phyloP scores from a whole-genome alignment of 2,329 filamentous ascomycete species.

The Dothiorella sarmentorum region DNA sequence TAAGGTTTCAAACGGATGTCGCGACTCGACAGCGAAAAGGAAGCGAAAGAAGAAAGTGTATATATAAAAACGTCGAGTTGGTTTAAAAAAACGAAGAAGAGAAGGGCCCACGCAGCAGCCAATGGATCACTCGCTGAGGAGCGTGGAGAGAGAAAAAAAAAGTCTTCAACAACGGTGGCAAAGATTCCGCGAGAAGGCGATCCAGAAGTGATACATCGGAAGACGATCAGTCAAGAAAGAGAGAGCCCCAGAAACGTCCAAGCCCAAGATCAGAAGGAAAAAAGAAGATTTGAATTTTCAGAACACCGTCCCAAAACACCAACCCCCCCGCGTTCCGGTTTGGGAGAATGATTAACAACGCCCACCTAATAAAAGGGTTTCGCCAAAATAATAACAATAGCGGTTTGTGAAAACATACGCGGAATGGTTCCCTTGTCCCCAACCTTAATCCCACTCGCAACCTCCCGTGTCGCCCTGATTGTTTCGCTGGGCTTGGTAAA shows the following conservation, averaged over 20 bases:
- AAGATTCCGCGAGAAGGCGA: neutral
- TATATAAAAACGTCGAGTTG: too few relatives aligned
- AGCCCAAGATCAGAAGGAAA: neutral
- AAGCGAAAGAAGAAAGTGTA: too few relatives aligned
- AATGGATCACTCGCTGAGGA: too few relatives aligned
- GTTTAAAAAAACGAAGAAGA: too few relatives aligned
- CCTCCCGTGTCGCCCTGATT: neutral
- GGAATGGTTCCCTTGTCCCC: too few relatives aligned
- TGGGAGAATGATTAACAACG: neutral
- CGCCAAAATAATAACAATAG: neutral
- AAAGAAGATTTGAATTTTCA: conserved; percentile 1
- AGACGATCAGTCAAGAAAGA: neutral
- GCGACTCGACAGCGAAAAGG: too few relatives aligned
- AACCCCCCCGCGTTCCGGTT: too few relatives aligned
- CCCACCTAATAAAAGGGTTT: neutral
- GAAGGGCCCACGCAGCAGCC: too few relatives aligned
- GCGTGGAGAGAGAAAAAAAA: too few relatives aligned
- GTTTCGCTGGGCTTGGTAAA: neutral
- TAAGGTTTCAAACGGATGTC: too few relatives aligned
- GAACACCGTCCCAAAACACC: neutral
- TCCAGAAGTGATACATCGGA: too few relatives aligned
- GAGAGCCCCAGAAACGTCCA: neutral
- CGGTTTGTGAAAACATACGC: neutral
- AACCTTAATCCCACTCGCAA: neutral
- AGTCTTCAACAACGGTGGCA: neutral